phyloP scores from a whole-genome alignment of 768 basidiomycete species.

The Phanerochaete carnosa region DNA sequence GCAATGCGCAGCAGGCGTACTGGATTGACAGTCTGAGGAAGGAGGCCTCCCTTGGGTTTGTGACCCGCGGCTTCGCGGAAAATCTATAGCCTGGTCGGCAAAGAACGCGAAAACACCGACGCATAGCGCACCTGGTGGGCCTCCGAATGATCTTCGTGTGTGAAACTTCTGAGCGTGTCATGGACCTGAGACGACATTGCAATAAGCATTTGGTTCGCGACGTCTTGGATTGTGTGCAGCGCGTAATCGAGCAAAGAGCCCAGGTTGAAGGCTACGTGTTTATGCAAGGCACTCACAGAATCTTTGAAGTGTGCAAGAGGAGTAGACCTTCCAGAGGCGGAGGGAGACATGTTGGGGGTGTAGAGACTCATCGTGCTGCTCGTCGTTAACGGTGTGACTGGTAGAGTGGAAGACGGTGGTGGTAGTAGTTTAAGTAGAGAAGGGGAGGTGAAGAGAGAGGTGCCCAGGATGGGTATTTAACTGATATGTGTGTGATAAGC shows the following conservation, averaged over 20 bases:
- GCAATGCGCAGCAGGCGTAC: slow-evolving; percentile 32
- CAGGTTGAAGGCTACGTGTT: neutral
- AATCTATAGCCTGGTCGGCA: slow-evolving; percentile 44
- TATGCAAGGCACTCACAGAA: slow-evolving; percentile 4
- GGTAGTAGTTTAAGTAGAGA: slow-evolving; percentile 9
- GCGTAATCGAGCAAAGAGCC: slow-evolving; percentile 2
- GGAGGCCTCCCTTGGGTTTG: slow-evolving; percentile 49
- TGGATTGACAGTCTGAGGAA: slow-evolving; percentile 72
- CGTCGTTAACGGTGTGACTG: slow-evolving; percentile 1
- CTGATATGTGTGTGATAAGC: slow-evolving; percentile 1
- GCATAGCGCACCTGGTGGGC: slow-evolving; percentile 65
- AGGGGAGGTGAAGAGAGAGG: neutral
- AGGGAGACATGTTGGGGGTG: slow-evolving; percentile 1
- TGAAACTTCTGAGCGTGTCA: slow-evolving; percentile 63
- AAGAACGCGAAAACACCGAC: neutral
- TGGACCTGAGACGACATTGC: slow-evolving; percentile 47
- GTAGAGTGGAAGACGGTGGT: neutral
- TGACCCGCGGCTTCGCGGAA: slow-evolving; percentile 74
- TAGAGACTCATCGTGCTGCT: slow-evolving; percentile 1
- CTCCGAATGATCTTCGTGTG: slow-evolving; percentile 81
- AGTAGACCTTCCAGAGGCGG: slow-evolving; percentile 9
- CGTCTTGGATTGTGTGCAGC: neutral
- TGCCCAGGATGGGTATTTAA: neutral
- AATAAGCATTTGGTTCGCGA: slow-evolving; percentile 6
- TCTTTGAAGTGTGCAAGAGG: slow-evolving; percentile 13